Evolutionary conservation across 2,329 filamentous ascomycete genomes (phyloP).

Genomic region (Colletotrichum australisinense): DNA sequence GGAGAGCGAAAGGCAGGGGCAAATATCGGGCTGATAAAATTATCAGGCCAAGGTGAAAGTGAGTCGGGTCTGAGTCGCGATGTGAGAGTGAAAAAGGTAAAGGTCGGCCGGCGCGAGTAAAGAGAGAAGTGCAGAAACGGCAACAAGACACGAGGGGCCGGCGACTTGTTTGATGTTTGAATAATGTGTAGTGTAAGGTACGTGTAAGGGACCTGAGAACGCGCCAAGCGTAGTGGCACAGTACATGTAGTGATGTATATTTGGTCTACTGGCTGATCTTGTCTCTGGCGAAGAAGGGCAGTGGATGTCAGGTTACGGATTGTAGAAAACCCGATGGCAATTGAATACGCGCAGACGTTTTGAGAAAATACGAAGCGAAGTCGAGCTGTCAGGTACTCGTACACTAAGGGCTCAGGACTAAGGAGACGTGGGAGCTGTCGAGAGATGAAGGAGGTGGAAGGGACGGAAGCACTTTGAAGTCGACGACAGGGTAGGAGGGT

Average conservation of each 20-base stretch:
- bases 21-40: no score
- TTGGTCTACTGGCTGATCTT: not conserved
- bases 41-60: not conserved
- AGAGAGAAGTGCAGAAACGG: not conserved
- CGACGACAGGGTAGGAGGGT: not conserved
- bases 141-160: not conserved
- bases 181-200: not conserved
- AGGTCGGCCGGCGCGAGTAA: not conserved
- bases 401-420: not conserved
- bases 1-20: not conserved
- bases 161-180: conserved; percentile 5
- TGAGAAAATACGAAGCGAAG: not conserved
- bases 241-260: no score
- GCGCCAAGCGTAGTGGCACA: not conserved
- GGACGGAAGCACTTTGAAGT: not conserved
- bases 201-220: not conserved
- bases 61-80: not conserved
- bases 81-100: not conserved
- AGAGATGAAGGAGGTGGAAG: not conserved
- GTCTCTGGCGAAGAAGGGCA: not conserved
- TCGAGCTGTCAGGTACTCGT: not conserved
- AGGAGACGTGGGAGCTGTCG: not conserved
- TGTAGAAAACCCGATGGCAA: not conserved
- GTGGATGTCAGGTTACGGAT: not conserved
- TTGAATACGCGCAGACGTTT: not conserved